These are phyloP conservation scores for Mycena epipterygia DNA, from an alignment of 768 basidiomycete species.

Conservation along the genomic window DNA sequence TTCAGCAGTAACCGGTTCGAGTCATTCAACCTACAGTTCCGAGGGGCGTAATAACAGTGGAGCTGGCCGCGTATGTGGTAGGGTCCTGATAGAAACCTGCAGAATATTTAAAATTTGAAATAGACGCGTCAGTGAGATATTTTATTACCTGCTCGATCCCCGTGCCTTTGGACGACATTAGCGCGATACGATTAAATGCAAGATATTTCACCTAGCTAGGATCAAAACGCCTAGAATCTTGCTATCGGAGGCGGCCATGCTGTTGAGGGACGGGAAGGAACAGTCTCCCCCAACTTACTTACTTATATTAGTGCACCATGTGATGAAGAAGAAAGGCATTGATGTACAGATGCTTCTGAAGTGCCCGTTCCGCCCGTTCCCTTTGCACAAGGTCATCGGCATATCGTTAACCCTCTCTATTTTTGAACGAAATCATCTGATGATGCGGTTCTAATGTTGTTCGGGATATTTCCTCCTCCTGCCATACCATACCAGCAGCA, in stretches of 20 bases:
- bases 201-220: constrained; percentile 47
- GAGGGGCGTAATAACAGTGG: constrained; percentile 75
- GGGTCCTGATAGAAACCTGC: constrained; percentile 77
- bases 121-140: constrained; percentile 7
- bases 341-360: too few species aligned
- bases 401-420: not conserved
- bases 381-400: too few species aligned
- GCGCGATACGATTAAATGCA: constrained; percentile 40
- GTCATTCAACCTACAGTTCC: constrained; percentile 65
- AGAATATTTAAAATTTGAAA: not conserved
- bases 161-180: too few species aligned
- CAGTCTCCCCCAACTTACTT: too few species aligned
- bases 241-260: constrained; percentile 42
- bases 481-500: too few species aligned
- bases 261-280: not conserved
- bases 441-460: too few species aligned
- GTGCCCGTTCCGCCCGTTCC: too few species aligned
- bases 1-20: not conserved
- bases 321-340: not conserved
- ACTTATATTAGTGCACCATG: too few species aligned
- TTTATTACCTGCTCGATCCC: constrained; percentile 64
- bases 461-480: too few species aligned
- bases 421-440: not conserved
- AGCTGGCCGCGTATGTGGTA: constrained; percentile 66
- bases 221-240: constrained; percentile 69